phyloP scores from a whole-genome alignment of 805 yeast genomes.

The Cyberlindnera japonica region DNA sequence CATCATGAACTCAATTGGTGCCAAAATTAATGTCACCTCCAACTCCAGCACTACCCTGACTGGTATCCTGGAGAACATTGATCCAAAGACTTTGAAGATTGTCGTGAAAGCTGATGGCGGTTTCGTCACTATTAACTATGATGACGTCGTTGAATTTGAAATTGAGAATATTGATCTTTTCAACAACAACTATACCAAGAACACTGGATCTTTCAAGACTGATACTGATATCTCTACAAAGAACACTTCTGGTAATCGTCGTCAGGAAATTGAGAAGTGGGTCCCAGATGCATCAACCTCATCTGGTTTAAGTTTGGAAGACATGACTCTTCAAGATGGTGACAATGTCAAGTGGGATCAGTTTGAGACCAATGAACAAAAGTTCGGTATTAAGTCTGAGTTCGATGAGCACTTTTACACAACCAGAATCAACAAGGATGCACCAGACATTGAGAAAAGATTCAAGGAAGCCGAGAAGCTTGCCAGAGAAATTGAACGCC shows the following conservation, averaged over 20 bases:
- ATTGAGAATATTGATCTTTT: slow-evolving; percentile 33
- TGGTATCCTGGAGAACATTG: slow-evolving; percentile 56
- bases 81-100: slow-evolving; percentile 42
- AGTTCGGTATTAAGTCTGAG: slow-evolving; percentile 83
- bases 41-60: slow-evolving; percentile 54
- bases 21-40: slow-evolving; percentile 53
- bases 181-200: slow-evolving; percentile 12
- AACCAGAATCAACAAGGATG: slow-evolving; percentile 63
- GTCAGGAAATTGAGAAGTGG: slow-evolving; percentile 80
- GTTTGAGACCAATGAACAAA: slow-evolving; percentile 83
- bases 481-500: slow-evolving; percentile 78
- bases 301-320: slow-evolving; percentile 21
- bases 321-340: slow-evolving; percentile 36
- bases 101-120: slow-evolving; percentile 30
- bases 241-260: slow-evolving; percentile 40
- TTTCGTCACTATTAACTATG: slow-evolving; percentile 28
- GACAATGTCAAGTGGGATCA: slow-evolving; percentile 72
- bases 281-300: slow-evolving; percentile 48
- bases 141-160: slow-evolving; percentile 38
- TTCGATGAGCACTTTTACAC: slow-evolving; percentile 85
- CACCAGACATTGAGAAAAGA: slow-evolving; percentile 68
- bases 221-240: slow-evolving; percentile 64
- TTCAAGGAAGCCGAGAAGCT: slow-evolving; percentile 68
- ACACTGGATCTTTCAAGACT: slow-evolving; percentile 55
- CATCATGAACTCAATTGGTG: slow-evolving; percentile 58